Evolutionary conservation across 108 stramenopile genomes (phyloP), one percentile per base, ranked within the genome.

Genomic region (Chaetoceros muelleri): DNA sequence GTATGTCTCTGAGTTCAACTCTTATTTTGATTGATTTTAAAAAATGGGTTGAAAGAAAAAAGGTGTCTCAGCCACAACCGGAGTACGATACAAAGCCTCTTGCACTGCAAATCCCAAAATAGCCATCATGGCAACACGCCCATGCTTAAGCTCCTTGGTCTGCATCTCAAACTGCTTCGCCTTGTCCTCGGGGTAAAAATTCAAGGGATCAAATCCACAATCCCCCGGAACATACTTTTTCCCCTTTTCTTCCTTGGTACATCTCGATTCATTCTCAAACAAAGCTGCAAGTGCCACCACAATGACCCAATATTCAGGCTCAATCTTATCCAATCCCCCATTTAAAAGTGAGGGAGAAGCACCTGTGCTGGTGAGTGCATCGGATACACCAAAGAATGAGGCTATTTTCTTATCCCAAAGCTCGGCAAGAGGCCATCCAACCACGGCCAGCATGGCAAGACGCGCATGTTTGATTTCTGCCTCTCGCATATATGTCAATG

Each of bases 51-150:
- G 62, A 75, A 91, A 91, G 61, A 91, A 91, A 48, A 84, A 61
- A 0, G 86, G 85, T 55, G 86, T 93, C 57, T 86, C 80, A 13
- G 75, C 62, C 8, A 81, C 75, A n/a, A 93, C 92, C 1, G 87
- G 87, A 44, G 56, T 57, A 16, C 74, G 26, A 57, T 85, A 89
- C 28, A 93, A 30, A 8, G 87, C 87, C 71, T 96, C 94, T 74
- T 94, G 95, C 2, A 78, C 78, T 24, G 65, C 82, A 58, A 87
- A 92, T 53, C 93, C 93, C 50, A 84, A 62, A 55, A 87, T 74
- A 30, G 87, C 93, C 74, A 94, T 76, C 95, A 96, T 96, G 40
- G 92, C 88, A 56, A 92, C 46, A 21, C 95, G 70, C 23, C 95
- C 95, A 61, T 96, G 80, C 79, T 92, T 93, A 53, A 89, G 54